These are phyloP conservation scores for Dacryopinax spathularia DNA, from an alignment of 768 basidiomycete genomes.

Conservation along the genomic window DNA sequence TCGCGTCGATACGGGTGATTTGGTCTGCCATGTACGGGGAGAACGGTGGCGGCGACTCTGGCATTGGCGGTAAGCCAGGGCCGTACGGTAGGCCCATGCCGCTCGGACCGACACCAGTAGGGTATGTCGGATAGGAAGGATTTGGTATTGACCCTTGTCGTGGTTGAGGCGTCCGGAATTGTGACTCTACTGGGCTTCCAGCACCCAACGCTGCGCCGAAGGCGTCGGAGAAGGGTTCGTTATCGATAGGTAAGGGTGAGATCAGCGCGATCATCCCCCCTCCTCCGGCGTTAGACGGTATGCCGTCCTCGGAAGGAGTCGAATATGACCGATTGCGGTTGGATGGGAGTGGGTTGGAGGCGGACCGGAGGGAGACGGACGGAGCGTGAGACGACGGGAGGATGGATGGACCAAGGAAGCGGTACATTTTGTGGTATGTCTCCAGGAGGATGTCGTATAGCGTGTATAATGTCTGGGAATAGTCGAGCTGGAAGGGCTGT, in stretches of 20 bases:
- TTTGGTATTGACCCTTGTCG: neutral
- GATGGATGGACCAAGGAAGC: conserved; percentile 52
- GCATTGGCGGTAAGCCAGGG: neutral
- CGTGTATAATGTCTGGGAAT: conserved; percentile 76
- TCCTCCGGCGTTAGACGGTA: neutral
- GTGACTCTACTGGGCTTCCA: neutral
- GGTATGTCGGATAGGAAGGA: neutral
- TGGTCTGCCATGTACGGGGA: conserved; percentile 38
- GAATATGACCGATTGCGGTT: neutral
- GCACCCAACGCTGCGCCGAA: neutral
- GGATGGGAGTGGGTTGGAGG: conserved; percentile 6
- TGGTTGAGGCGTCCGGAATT: neutral
- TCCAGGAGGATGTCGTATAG: conserved; percentile 81
- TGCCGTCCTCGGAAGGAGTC: neutral
- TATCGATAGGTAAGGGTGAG: neutral
- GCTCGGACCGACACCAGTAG: conserved; percentile 5
- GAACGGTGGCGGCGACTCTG: conserved; percentile 8
- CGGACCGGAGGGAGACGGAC: conserved; percentile 17
- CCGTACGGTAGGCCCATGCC: conserved; percentile 2
- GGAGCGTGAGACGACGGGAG: conserved; percentile 12
- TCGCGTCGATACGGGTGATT: conserved; percentile 65
- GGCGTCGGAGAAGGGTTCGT: neutral
- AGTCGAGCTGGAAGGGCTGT: conserved; percentile 80
- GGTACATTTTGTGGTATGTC: conserved; percentile 74
- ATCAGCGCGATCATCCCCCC: conserved; percentile 1